Conservation (phyloP, 2,329 filamentous ascomycete genomes). For the Fusarium sp. region DNA sequence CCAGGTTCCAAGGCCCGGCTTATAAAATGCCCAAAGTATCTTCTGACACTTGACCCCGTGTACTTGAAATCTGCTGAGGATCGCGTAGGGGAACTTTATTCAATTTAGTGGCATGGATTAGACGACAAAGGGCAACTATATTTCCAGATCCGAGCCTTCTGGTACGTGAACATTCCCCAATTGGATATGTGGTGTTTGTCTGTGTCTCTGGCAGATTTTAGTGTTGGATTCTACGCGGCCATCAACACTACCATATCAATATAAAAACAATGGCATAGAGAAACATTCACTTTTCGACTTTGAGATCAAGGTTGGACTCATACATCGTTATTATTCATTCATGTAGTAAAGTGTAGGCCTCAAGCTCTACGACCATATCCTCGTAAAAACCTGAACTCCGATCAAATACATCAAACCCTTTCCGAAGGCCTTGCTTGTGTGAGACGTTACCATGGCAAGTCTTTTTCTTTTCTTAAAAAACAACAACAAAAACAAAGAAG, state of each 20-base stretch:
- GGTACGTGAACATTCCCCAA: rapidly evolving
- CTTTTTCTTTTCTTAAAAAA: too few species aligned
- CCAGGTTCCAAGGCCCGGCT: too few species aligned
- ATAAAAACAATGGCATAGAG: rapidly evolving
- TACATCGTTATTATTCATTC: not conserved
- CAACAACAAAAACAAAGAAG: not conserved
- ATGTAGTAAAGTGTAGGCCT: not conserved
- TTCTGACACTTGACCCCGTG: too few species aligned
- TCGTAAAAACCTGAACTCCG: not conserved
- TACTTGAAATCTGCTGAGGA: too few species aligned
- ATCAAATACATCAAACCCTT: not conserved
- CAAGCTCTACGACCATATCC: not conserved
- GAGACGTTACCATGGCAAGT: too few species aligned
- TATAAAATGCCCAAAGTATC: too few species aligned
- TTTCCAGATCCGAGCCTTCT: too few species aligned
- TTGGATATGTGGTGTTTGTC: not conserved
- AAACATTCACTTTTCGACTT: rapidly evolving
- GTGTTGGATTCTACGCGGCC: rapidly evolving
- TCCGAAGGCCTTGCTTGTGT: not conserved
- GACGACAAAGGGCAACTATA: too few species aligned
- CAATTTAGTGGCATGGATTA: too few species aligned
- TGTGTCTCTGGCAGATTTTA: not conserved
- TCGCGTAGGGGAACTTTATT: too few species aligned
- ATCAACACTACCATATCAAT: rapidly evolving
- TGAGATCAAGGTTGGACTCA: not conserved